phyloP scores from a whole-genome alignment of 345 rosid genomes.

The Brassica napus region Da-Ae NC_063452.1:64357001-64357500 shows the following conservation, averaged over 20 bases:
- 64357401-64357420: neutral
- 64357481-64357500: conserved; percentile 45
- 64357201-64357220: conserved; percentile 65
- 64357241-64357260: conserved; percentile 35
- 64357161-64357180: conserved; percentile 66
- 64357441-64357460: conserved; percentile 3
- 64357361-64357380: neutral
- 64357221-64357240: conserved; percentile 49
- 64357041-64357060: conserved; percentile 41
- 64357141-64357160: conserved; percentile 40
- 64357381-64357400: conserved; percentile 12
- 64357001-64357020: conserved; percentile 55
- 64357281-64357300: conserved; percentile 15
- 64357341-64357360: neutral
- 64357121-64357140: conserved; percentile 29
- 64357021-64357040: conserved; percentile 74
- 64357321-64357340: neutral
- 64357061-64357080: conserved; percentile 12
- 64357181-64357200: conserved; percentile 67
- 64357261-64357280: conserved; percentile 28
- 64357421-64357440: conserved; percentile 14
- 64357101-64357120: conserved; percentile 28
- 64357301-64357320: neutral
- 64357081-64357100: conserved; percentile 20
- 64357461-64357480: conserved; percentile 21